Conservation (phyloP, 148 eudicot species). For the Persicaria tinctoria region DNA sequence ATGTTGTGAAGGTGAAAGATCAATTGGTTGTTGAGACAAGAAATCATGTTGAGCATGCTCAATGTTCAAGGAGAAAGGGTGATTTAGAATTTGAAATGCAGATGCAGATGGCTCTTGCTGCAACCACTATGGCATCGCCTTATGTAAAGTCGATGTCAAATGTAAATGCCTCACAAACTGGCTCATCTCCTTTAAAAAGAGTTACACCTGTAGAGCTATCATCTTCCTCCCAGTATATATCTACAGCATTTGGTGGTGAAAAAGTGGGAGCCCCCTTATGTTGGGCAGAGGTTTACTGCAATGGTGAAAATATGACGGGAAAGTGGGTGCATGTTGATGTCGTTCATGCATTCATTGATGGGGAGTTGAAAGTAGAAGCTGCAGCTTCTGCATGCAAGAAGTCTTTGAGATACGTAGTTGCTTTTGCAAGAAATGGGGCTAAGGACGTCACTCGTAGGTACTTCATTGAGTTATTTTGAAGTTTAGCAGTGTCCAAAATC, state of each 20-base stretch:
- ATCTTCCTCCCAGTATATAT: conserved; percentile 49
- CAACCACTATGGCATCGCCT: conserved; percentile 43
- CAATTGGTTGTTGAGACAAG: conserved; percentile 18
- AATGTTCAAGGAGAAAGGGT: conserved; percentile 59
- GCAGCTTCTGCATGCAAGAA: conserved; percentile 83
- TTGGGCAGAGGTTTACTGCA: conserved; percentile 95
- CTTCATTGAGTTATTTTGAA: background rate
- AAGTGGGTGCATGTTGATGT: conserved; percentile 97
- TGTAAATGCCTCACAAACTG: conserved; percentile 20
- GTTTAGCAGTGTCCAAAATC: background rate
- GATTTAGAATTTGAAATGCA: conserved; percentile 91
- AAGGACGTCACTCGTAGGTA: conserved; percentile 99
- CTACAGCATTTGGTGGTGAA: conserved; percentile 80
- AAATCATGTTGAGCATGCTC: conserved; percentile 22
- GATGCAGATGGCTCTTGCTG: conserved; percentile 81
- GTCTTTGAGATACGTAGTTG: conserved; percentile 84
- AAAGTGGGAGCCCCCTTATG: conserved; percentile 88
- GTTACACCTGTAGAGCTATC: conserved; percentile 36
- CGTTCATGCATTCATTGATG: conserved; percentile 71
- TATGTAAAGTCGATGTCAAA: conserved; percentile 15
- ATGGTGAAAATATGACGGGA: conserved; percentile 73
- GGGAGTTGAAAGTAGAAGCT: conserved; percentile 82
- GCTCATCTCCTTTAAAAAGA: conserved; percentile 39
- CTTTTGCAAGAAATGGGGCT: conserved; percentile 90
- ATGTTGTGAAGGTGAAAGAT: conserved; percentile 21